These are phyloP conservation scores for Entophlyctis helioformis DNA, from an alignment of 192 early-diverging fungal genomes.

Conservation along the genomic window DNA sequence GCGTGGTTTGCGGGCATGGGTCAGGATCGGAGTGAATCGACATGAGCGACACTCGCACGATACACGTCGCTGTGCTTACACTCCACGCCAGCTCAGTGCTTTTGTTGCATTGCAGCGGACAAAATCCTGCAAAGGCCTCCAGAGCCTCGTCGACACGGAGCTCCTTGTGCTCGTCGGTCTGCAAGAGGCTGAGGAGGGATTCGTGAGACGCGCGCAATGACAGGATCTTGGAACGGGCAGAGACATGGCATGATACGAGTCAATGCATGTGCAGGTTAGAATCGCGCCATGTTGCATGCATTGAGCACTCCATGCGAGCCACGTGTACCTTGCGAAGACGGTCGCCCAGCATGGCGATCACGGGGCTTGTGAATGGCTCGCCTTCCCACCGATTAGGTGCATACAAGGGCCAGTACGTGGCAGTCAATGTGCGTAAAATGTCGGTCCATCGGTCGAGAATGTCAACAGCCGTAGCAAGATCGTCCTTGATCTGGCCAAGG, in stretches of 20 bases:
- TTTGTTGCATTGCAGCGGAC: slow-evolving; percentile 13
- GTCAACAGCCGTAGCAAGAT: slow-evolving; percentile 8
- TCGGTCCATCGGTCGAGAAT: slow-evolving; percentile 10
- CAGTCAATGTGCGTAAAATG: slow-evolving; percentile 18
- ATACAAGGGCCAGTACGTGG: slow-evolving; percentile 34
- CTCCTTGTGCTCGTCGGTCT: slow-evolving; percentile 18
- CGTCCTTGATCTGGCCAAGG: slow-evolving; percentile 21
- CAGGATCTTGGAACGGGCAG: too few species aligned
- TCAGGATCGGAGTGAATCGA: too few species aligned
- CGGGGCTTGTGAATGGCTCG: slow-evolving; percentile 6
- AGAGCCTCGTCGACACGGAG: slow-evolving; percentile 11
- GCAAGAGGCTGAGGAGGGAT: slow-evolving; percentile 14
- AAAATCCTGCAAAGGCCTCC: slow-evolving; percentile 2
- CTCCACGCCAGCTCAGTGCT: slow-evolving; percentile 18
- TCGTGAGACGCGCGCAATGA: slow-evolving; percentile 14
- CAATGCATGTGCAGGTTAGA: too few species aligned
- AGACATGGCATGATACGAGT: too few species aligned
- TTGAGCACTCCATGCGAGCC: not conserved
- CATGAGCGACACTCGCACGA: not conserved
- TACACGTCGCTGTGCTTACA: slow-evolving; percentile 4
- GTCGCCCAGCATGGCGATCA: slow-evolving; percentile 5
- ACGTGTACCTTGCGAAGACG: slow-evolving; percentile 22
- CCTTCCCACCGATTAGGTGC: slow-evolving; percentile 28
- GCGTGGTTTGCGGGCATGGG: not conserved
- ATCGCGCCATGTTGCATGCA: too few species aligned